A percentile compares a stretch with the other conserved stretches of the same genome.
phyloP scores from a whole-genome alignment of 2,329 filamentous ascomycete species.

The Dothideomycetes sp. region DNA sequence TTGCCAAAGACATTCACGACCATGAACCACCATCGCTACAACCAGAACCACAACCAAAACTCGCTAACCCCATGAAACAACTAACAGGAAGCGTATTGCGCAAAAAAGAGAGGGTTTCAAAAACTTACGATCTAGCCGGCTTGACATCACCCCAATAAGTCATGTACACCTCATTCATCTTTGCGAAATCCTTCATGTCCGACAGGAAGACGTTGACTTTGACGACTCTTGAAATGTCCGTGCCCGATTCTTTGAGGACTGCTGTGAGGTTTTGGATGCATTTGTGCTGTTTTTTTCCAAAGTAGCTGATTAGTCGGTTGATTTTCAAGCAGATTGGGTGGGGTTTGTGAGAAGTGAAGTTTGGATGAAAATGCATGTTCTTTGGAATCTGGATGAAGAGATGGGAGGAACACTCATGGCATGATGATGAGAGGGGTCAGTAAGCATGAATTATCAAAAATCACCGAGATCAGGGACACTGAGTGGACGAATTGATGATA shows the following conservation, averaged over 20 bases:
- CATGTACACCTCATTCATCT: conserved; percentile 47
- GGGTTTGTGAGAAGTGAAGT: too few relatives aligned
- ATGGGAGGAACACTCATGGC: too few relatives aligned
- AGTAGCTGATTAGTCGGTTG: background rate
- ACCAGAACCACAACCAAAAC: too few relatives aligned
- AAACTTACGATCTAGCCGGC: conserved; percentile 26
- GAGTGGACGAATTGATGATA: too few relatives aligned
- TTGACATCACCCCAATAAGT: conserved; percentile 26
- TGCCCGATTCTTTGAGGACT: conserved; percentile 53
- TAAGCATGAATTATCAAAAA: too few relatives aligned
- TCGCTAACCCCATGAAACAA: background rate
- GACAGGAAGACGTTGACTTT: conserved; percentile 60
- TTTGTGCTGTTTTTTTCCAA: conserved; percentile 34
- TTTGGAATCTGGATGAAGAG: background rate
- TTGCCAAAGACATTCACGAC: too few relatives aligned
- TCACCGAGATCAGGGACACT: too few relatives aligned
- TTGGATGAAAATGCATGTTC: background rate
- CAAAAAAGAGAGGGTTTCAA: too few relatives aligned
- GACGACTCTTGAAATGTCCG: conserved; percentile 50
- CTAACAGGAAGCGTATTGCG: too few relatives aligned
- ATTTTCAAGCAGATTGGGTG: too few relatives aligned
- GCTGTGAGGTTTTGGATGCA: conserved; percentile 50
- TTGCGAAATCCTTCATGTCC: conserved; percentile 55
- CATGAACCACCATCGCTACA: too few relatives aligned
- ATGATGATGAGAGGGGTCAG: too few relatives aligned